Evolutionary conservation across 1,139 yeast species (phyloP).

Genomic region (Geotrichum histeridarum): DNA sequence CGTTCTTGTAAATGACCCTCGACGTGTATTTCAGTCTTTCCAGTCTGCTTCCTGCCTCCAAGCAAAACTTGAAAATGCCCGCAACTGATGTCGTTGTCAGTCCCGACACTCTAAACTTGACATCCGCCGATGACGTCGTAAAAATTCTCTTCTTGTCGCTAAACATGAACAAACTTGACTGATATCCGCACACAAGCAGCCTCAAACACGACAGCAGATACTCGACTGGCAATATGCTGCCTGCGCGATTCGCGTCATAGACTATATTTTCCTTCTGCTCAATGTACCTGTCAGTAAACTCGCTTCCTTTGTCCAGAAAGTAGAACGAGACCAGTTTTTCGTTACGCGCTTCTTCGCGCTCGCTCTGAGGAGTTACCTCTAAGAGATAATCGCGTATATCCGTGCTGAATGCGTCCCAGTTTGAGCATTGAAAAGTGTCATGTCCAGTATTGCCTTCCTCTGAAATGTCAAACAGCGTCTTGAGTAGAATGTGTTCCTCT

Average conservation of each 20-base stretch:
- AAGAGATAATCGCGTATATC: slow-evolving; percentile 4
- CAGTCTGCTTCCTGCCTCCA: slow-evolving; percentile 29
- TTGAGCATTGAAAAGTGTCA: not conserved
- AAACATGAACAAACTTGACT: slow-evolving; percentile 13
- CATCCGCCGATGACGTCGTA: slow-evolving; percentile 1
- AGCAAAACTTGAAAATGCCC: slow-evolving; percentile 22
- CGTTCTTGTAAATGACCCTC: slow-evolving; percentile 19
- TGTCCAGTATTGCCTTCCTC: not conserved
- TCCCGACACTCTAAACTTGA: slow-evolving; percentile 24
- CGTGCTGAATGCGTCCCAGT: slow-evolving; percentile 13
- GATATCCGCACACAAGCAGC: slow-evolving; percentile 16
- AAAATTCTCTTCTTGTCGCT: slow-evolving; percentile 11
- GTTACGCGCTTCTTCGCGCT: slow-evolving; percentile 1
- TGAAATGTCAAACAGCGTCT: not conserved
- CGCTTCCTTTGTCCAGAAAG: slow-evolving; percentile 13
- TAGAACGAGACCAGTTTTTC: slow-evolving; percentile 4
- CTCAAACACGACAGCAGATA: slow-evolving; percentile 15
- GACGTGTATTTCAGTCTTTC: slow-evolving; percentile 29
- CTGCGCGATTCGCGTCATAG: slow-evolving; percentile 9
- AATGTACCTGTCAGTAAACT: slow-evolving; percentile 14
- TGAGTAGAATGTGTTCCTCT: not conserved
- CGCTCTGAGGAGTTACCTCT: slow-evolving; percentile 3
- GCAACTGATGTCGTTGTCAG: slow-evolving; percentile 21
- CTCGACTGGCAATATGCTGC: slow-evolving; percentile 1
- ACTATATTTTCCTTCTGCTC: slow-evolving; percentile 4